Evolutionary conservation across 2,329 filamentous ascomycete genomes (phyloP), one percentile per base, ranked within the genome.

Genomic region (Alternaria incomplexa): DNA sequence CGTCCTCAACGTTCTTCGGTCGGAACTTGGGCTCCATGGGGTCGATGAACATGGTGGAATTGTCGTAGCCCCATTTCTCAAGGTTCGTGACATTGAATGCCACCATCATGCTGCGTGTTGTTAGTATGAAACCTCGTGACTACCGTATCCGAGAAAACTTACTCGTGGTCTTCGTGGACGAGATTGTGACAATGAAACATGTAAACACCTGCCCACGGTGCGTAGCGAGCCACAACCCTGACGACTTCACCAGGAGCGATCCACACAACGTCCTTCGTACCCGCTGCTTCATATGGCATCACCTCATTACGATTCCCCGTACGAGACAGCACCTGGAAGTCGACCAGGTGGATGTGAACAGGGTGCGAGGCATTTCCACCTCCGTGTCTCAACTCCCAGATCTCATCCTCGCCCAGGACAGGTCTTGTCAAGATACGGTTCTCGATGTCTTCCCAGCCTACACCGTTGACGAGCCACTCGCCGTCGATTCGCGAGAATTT

Each of bases 201-300:
- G 56, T 84, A 85, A 7, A 84, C 76, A 9, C 87, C 87, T 56
- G 85, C 82, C 74, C 75, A 78, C 10, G 77, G 76, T 6, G 74
- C 72, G 46, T 74, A 79, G 12, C 71, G 70, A 46, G 75, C 73
- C 22, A 75, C 60, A 12, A 78, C 76, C 17, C 62, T 57, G 9
- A 74, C 67, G 1, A 58, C 67, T 62, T 89, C 86, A 17, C 82
- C 82, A 1, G 75, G 76, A 10, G 82, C 84, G 1, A 89, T 79
- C 81, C 85, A 85, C 2, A 88, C 85, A 2, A 88, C 84, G 66
- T 89, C 87, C 73, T 89, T 88, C 17, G 87, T 81, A 0, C 85
- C 86, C 0, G 81, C 83, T 2, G 79, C 77, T 75, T 89, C 87
- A 66, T 89, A 89, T 0, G 84, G 81, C 63, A 81, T 68, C 5